Evolutionary conservation across 306 rosid species (phyloP).

Genomic region (Carpinus viminea): DNA sequence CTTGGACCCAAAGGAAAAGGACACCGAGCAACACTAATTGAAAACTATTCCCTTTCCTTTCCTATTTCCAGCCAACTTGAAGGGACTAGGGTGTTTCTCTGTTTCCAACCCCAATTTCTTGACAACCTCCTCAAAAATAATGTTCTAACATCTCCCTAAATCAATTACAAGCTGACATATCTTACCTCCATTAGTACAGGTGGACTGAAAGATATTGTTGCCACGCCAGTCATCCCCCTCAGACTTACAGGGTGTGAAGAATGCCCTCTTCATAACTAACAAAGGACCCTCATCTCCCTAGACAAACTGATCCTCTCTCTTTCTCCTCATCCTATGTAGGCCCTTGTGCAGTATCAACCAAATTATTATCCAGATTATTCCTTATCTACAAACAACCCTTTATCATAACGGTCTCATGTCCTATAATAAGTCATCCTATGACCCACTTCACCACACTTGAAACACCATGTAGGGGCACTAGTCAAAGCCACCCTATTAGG

Average conservation of each 20-base stretch:
- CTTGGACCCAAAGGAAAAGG: background rate
- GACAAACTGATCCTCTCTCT: background rate
- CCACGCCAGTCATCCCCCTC: background rate
- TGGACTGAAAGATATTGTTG: background rate
- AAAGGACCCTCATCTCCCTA: background rate
- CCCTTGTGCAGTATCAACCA: background rate
- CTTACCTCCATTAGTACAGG: background rate
- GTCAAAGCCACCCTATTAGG: too few relatives aligned
- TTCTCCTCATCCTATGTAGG: background rate
- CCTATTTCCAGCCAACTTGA: background rate
- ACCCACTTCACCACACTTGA: too few relatives aligned
- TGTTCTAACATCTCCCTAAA: background rate
- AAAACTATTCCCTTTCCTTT: background rate
- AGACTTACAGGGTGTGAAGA: background rate
- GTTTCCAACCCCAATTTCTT: background rate
- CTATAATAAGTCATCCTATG: too few relatives aligned
- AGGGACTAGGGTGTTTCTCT: background rate
- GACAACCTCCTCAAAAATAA: background rate
- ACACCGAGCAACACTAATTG: background rate
- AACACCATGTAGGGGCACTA: too few relatives aligned
- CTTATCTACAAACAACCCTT: too few relatives aligned
- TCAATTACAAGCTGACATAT: background rate
- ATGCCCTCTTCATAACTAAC: background rate
- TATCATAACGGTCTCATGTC: too few relatives aligned
- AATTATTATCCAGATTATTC: too few relatives aligned